Evolutionary conservation across 2,329 filamentous ascomycete species (phyloP).

Genomic region (Aspergillus luchuensis): DNA sequence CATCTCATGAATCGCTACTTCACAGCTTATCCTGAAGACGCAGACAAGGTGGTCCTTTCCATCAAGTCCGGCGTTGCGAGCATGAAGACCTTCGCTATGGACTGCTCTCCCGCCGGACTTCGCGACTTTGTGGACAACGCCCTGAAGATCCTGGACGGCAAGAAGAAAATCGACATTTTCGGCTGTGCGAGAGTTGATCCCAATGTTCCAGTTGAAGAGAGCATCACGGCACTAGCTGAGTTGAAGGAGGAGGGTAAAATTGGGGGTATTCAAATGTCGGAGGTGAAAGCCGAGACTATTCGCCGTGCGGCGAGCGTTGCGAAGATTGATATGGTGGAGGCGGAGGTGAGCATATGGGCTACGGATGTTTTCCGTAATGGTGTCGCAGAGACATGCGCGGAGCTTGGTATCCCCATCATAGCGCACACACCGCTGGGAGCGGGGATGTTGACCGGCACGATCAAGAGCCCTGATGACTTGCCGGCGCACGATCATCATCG

Average conservation of each 20-base stretch:
- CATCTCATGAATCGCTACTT: constrained; percentile 32
- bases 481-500: constrained; percentile 46
- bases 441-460: constrained; percentile 57
- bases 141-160: constrained; percentile 49
- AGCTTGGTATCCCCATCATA: constrained; percentile 68
- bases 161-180: constrained; percentile 61
- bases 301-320: constrained; percentile 41
- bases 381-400: constrained; percentile 57
- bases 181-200: constrained; percentile 57
- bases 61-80: constrained; percentile 35
- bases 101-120: constrained; percentile 54
- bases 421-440: constrained; percentile 73
- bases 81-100: constrained; percentile 37
- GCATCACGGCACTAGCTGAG: constrained; percentile 32
- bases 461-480: constrained; percentile 58
- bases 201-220: constrained; percentile 51
- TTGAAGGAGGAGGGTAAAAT: constrained; percentile 40
- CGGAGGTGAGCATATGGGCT: constrained; percentile 57
- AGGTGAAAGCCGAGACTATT: constrained; percentile 40
- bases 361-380: constrained; percentile 53
- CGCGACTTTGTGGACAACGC: constrained; percentile 58
- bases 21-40: constrained; percentile 30
- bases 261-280: constrained; percentile 38
- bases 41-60: constrained; percentile 29
- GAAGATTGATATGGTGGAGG: constrained; percentile 54